Evolutionary conservation across 2,329 filamentous ascomycete species (phyloP), one percentile per base, ranked within the genome.

Genomic region (Aspergillus novoparasiticus): DNA sequence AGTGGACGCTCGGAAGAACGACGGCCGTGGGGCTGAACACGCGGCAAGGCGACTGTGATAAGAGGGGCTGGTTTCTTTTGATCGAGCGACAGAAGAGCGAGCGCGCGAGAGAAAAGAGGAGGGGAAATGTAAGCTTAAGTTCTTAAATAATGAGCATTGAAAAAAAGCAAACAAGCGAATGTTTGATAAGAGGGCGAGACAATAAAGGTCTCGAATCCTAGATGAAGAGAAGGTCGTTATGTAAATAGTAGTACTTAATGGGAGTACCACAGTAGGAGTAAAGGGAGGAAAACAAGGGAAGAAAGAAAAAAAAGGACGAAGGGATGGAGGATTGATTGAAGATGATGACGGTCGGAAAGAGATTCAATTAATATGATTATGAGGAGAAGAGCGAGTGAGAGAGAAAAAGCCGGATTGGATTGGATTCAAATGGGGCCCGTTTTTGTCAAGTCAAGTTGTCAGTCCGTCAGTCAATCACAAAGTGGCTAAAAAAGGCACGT

Each of bases 401-500:
- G 30, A 54, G 14, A 16, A 54, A 55, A 8, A 55, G 34, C 21
- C 14, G 34, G 51, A 55, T 39, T 16, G 21, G 51, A 55, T 26
- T 36, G 21, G 51, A 36, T 50, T 21, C 55, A 58, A 60, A 54
- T 58, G 53, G 59, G 59, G 64, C 59, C 55, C 54, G 39, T 32
- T 50, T 61, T 58, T 58, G 60, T 61, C 60, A 61, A 36, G 60
- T 61, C 60, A 61, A 36, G 55, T 61, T 61, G 60, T 56, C 55
- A 50, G 34, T 34, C 55, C 41, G 51, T 54, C 51, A 54, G 34
- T 55, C 51, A 39, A 55, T 55, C 51, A 55, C 51, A 55, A 54
- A 56, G 32, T 41, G 56, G 23, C 56, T 46, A 61, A 41, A 34
- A 30, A 45, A 34, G 51, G 54, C 34, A 10, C 36, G 51, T 26